Evolutionary conservation across 1,139 yeast genomes (phyloP), one percentile per base, ranked within the genome.

Genomic region (Candida sp.): DNA sequence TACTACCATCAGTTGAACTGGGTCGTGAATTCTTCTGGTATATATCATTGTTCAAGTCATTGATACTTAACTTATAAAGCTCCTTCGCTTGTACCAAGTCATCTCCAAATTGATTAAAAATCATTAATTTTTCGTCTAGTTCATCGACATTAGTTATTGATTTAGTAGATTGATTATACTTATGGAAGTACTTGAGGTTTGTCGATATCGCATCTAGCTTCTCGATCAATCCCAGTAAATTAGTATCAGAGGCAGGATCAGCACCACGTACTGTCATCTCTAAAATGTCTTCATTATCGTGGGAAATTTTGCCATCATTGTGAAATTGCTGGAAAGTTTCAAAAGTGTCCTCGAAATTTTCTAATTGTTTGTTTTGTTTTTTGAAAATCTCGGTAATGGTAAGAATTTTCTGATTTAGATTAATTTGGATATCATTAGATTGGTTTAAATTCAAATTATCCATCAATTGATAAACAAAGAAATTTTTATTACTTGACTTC

Each of bases 161-260:
- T 30, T 51, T 48, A 1, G 70, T 67, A 3, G 75, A 63, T 35
- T 59, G 59, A 48, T 68, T 66, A 48, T 72, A 73, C 41, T 70
- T 70, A 42, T 65, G 61, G 48, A 72, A 73, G 48, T 55, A 73
- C 40, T 58, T 64, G 32, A 73, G 50, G 46, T 71, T 73, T 4
- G 70, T 63, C 0, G 73, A 54, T 12, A 73, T 48, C 34, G 60
- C 64, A 2, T 65, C 51, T 12, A 72, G 45, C 49, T 75, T 76
- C 33, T 73, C 73, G 5, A 88, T 79, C 41, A 91, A 70, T 6
- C 70, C 72, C n/a, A 68, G 60, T 43, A 89, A 64, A 21, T 74
- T 70, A 1, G 86, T 76, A 54, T 77, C 64, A 19, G 57, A 45
- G 7, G 55, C 55, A 11, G 58, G 57, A n/a, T 64, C 56, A 27